Evolutionary conservation across 1,139 yeast species (phyloP), one percentile per base, ranked within the genome.

Genomic region (Suhomyces kunorum): DNA sequence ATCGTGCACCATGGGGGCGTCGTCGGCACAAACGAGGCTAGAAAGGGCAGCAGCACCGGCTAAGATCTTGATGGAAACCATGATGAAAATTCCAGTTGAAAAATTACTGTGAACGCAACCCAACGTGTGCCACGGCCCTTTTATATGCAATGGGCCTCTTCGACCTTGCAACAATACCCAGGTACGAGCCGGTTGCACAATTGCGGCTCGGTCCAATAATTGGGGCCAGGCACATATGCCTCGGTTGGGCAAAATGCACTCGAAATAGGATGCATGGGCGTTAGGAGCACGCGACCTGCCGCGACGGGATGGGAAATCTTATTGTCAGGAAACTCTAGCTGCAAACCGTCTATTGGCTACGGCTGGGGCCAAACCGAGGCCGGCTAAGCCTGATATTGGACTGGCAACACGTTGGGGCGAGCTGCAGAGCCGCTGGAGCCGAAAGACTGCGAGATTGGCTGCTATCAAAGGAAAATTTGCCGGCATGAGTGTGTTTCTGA

Each of bases 1-100:
- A 48, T 64, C 61, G n/a, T 50, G 40, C 13, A 50, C 52, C 15
- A 48, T 49, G 19, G 67, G 67, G n/a, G 66, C 64, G 3, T 53
- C 46, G 9, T 43, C 59, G 5, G 56, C 60, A 18, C 42, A 30
- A 19, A 49, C 51, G 17, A 46, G 36, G 18, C 47, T 36, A n/a
- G 48, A 26, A 19, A 44, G 17, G 26, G 36, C 35, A 8, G 42
- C 31, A 25, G 39, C 38, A 22, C 30, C 26, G 19, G 34, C 28
- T 23, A 36, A 20, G 13, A 27, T 30, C 17, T 32, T 25, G 29
- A 36, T 14, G 28, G 46, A 42, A 23, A 43, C 46, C 48, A 45
- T 43, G 32, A 9, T 23, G 14, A 19, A 20, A 30, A 25, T 4
- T 17, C n/a, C 8, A 17, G 8, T 18, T 23, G 13, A 17, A 13